phyloP scores from a whole-genome alignment of 768 basidiomycete genomes.

The Tulasnella sp. region DNA sequence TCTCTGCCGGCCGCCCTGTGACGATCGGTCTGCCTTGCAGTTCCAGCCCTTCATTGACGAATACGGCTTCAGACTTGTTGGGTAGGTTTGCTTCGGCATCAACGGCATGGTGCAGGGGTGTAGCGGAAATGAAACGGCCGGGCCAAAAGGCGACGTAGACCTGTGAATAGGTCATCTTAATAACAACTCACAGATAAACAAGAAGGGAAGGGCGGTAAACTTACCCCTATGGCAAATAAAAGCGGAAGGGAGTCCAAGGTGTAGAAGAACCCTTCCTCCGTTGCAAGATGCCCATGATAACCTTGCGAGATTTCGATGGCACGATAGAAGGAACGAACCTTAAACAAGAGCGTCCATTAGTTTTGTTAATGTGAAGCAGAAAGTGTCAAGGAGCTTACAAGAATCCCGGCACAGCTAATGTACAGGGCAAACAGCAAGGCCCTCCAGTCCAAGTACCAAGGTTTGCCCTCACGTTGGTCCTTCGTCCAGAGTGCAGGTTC shows the following conservation, averaged over 20 bases:
- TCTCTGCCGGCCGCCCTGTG: not conserved
- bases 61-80: not conserved
- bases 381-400: conserved; percentile 49
- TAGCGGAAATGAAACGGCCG: conserved; percentile 43
- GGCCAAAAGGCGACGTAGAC: conserved; percentile 59
- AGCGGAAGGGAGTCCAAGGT: conserved; percentile 68
- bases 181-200: not conserved
- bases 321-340: conserved; percentile 65
- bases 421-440: conserved; percentile 55
- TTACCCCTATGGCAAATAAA: conserved; percentile 60
- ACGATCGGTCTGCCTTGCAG: not conserved
- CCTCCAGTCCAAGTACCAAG: conserved; percentile 64
- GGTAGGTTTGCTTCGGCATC: not conserved
- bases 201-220: conserved; percentile 42
- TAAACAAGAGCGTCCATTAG: not conserved
- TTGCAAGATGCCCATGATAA: conserved; percentile 60
- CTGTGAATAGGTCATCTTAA: not conserved
- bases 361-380: not conserved
- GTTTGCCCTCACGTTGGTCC: conserved; percentile 44
- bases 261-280: conserved; percentile 66
- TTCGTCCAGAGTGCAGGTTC: conserved; percentile 49
- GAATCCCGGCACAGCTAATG: conserved; percentile 63
- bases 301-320: conserved; percentile 64
- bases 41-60: not conserved
- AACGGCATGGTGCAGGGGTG: conserved; percentile 12